phyloP scores from a whole-genome alignment of 495 filamentous ascomycete species.

The Chaetomium fimeti region DNA sequence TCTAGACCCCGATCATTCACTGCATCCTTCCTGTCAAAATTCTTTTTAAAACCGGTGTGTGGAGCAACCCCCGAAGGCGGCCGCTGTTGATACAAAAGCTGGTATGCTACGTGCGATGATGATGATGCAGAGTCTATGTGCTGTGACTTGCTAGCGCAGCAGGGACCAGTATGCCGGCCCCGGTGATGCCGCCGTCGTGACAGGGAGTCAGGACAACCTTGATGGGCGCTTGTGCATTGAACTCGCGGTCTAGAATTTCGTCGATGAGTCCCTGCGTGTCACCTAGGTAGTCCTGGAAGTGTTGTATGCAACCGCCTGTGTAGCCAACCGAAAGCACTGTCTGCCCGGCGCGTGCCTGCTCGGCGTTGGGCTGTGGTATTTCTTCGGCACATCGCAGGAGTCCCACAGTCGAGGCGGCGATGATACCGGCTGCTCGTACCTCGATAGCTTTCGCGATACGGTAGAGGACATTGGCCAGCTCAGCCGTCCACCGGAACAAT shows the following conservation, averaged over 20 bases:
- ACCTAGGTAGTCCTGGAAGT: conserved; percentile 69
- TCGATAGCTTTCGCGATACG: conserved; percentile 64
- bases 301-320: conserved; percentile 73
- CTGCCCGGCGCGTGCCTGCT: conserved; percentile 7
- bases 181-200: conserved; percentile 72
- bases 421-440: conserved; percentile 65
- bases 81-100: not conserved
- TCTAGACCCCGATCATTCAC: not conserved
- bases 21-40: not conserved
- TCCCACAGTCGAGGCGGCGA: conserved; percentile 68
- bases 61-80: not conserved
- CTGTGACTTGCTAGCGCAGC: conserved; percentile 34
- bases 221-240: conserved; percentile 53
- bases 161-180: conserved; percentile 72
- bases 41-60: not conserved
- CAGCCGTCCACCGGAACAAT: conserved; percentile 59
- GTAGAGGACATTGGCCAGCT: conserved; percentile 55
- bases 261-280: conserved; percentile 69
- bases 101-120: not conserved
- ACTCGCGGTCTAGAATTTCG: conserved; percentile 58
- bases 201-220: conserved; percentile 66
- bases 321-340: conserved; percentile 69
- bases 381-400: conserved; percentile 66
- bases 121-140: conserved; percentile 1
- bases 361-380: conserved; percentile 42